Percentiles rank a stretch among this genome's conserved stretches.
Conservation (phyloP, 306 rosid species). For the Fragaria iinumae region DNA sequence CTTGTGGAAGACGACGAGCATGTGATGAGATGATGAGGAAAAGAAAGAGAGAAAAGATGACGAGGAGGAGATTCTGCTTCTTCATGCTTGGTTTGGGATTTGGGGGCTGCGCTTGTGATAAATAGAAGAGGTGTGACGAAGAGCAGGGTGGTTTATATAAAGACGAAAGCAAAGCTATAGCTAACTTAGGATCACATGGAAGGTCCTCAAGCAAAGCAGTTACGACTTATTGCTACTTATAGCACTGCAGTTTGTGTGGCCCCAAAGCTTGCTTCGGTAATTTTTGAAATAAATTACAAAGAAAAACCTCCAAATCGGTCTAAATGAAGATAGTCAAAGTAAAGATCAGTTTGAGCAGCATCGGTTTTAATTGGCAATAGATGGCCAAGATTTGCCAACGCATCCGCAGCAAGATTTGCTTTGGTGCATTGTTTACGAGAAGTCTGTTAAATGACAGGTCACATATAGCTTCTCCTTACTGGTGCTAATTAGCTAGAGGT, state of each 20-base stretch:
- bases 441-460: no score
- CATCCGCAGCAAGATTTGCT: no score
- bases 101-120: neutral
- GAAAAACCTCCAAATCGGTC: no score
- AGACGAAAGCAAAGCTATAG: neutral
- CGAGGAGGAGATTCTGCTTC: slow-evolving; percentile 26
- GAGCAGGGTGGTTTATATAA: neutral
- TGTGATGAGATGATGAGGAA: slow-evolving; percentile 37
- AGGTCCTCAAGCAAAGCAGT: slow-evolving; percentile 15
- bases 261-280: slow-evolving; percentile 6
- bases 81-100: slow-evolving; percentile 30
- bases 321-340: no score
- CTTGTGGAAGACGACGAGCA: slow-evolving; percentile 30
- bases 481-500: no score
- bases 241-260: slow-evolving; percentile 17
- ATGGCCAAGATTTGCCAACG: no score
- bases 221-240: neutral
- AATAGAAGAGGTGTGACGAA: neutral
- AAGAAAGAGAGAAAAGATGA: slow-evolving; percentile 34
- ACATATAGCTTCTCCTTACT: no score
- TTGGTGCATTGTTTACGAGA: no score
- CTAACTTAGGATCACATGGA: slow-evolving; percentile 20
- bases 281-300: no score
- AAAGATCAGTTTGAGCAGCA: no score
- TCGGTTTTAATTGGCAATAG: no score